Base-by-base conservation (phyloP, 106 monocot genomes). In the Dioscorea dumetorum region DNA sequence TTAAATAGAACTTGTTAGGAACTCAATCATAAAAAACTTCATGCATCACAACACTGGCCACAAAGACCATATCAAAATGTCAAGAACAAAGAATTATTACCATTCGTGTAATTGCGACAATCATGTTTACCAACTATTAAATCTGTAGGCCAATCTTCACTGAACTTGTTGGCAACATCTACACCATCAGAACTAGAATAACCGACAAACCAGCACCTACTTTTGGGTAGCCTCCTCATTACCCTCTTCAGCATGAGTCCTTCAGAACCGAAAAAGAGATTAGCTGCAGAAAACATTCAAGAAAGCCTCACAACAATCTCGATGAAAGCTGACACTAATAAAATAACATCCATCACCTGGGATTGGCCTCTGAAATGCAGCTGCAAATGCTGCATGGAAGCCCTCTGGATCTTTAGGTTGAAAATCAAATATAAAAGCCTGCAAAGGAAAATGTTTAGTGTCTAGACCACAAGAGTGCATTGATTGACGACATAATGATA, bases 121-220 rank as follows among this genome's bases (percentile, higher is more conserved):
- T 95, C 95, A 60, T 83, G 83, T 64, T 79, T 71, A 23, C 95
- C 91, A 65, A 88, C 34, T 41, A 88, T 71, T 66, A 95, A 57
- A 81, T 80, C 58, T 20, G 75, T 85, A 33, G 79, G 52, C 88
- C 91, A 95, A 10, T 56, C 33, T 57, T 86, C 72, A 66, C 56
- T 91, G 78, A 95, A 95, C 51, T 69, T 70, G 58, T 84, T 57
- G 28, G 91, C 88, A 35, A 78, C 72, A 23, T 79, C 67, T 33
- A 82, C 20, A 52, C 74, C 66, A 73, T 82, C 66, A 57, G 41
- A 31, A 52, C 60, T 57, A n/a, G 78, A 79, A 62, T 66, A 74
- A 67, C 95, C 95, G 62, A 88, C 79, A 72, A 95, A 82, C 95
- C 88, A 91, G 68, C 91, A 95, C 58, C 85, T 82, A 32, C 58